phyloP scores from a whole-genome alignment of 345 rosid species.

The Nasturtium officinale region DNA sequence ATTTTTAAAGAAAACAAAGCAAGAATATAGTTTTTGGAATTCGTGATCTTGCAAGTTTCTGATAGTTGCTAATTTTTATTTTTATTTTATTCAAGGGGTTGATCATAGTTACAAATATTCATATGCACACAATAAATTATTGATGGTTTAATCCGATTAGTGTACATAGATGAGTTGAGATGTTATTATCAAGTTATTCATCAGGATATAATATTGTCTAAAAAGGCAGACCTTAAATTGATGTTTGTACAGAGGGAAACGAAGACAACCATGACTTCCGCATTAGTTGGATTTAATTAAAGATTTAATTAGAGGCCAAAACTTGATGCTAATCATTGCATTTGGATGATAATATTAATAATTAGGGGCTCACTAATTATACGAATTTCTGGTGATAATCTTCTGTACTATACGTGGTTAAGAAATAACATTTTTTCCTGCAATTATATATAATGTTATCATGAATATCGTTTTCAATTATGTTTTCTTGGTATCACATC shows the following conservation, averaged over 20 bases:
- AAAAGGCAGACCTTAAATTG: conserved; percentile 23
- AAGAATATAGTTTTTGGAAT: neutral
- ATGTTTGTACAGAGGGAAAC: conserved; percentile 14
- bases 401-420: conserved; percentile 27
- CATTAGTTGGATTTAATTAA: conserved; percentile 44
- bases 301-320: conserved; percentile 39
- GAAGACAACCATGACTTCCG: conserved; percentile 43
- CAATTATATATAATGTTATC: conserved; percentile 40
- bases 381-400: conserved; percentile 39
- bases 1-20: neutral
- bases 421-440: conserved; percentile 10
- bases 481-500: conserved; percentile 37
- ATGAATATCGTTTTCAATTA: conserved; percentile 29
- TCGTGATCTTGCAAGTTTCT: conserved; percentile 4
- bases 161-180: neutral
- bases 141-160: conserved; percentile 3
- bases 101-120: neutral
- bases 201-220: neutral
- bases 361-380: conserved; percentile 37
- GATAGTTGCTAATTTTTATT: neutral
- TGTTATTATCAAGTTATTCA: conserved; percentile 7
- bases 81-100: neutral
- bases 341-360: conserved; percentile 42
- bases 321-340: conserved; percentile 41
- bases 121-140: neutral